phyloP scores from a whole-genome alignment of 2,329 filamentous ascomycete genomes.

The Pestalotiopsis fici region DNA sequence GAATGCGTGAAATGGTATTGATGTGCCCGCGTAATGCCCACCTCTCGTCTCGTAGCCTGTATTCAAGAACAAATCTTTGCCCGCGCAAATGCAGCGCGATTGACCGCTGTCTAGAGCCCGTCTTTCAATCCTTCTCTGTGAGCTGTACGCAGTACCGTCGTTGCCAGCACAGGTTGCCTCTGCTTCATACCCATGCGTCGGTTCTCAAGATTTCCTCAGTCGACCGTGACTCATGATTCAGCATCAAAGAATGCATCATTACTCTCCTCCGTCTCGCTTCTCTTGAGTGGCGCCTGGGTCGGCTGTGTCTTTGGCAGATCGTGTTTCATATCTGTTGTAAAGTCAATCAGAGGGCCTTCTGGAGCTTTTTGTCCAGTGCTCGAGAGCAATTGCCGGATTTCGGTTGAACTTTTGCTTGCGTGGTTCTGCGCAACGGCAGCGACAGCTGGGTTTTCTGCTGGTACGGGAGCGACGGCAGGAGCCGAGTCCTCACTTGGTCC shows the following conservation, averaged over 20 bases:
- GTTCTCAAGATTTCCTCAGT: background rate
- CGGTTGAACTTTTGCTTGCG: conserved; percentile 25
- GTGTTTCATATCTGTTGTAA: conserved; percentile 55
- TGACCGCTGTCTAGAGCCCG: background rate
- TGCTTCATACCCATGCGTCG: background rate
- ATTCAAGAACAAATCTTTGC: background rate
- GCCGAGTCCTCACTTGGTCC: conserved; percentile 40
- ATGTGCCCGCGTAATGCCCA: background rate
- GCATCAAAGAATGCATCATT: conserved; percentile 40
- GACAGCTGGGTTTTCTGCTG: conserved; percentile 12
- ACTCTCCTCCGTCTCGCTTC: conserved; percentile 35
- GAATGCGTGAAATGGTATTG: background rate
- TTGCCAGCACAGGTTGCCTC: background rate
- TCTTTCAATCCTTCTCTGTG: background rate
- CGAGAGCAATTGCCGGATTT: conserved; percentile 45
- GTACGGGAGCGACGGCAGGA: conserved; percentile 7
- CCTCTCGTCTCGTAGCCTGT: background rate
- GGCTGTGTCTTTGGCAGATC: conserved; percentile 37
- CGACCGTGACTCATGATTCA: background rate
- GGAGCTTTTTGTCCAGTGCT: conserved; percentile 46
- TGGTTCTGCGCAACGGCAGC: conserved; percentile 5
- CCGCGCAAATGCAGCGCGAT: background rate
- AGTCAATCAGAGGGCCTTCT: conserved; percentile 56
- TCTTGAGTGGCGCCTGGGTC: conserved; percentile 24
- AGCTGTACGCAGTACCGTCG: background rate